A percentile compares a stretch with the other conserved stretches of the same genome.
phyloP scores from a whole-genome alignment of 2,329 filamentous ascomycete genomes.

The Cordyceps cateniannulata region DNA sequence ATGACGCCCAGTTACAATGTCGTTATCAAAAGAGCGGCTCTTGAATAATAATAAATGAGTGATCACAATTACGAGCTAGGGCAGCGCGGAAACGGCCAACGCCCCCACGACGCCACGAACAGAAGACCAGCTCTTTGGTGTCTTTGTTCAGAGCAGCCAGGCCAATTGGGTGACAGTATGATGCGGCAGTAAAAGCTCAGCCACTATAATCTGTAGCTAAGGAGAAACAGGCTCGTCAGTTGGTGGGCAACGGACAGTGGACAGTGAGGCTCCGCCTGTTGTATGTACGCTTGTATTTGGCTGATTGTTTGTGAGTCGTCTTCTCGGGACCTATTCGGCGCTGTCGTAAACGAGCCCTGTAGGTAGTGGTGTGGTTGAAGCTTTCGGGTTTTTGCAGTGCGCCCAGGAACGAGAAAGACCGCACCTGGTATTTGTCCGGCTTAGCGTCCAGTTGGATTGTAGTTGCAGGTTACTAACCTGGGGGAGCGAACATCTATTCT shows the following conservation, averaged over 20 bases:
- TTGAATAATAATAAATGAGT: no score
- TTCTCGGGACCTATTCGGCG: background rate
- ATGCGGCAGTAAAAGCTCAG: no score
- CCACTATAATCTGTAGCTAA: no score
- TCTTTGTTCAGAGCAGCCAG: no score
- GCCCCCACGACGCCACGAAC: no score
- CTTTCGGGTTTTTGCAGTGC: background rate
- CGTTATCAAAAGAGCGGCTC: no score
- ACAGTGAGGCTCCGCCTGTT: background rate
- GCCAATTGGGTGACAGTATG: background rate
- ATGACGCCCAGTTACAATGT: no score
- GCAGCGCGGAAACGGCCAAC: no score
- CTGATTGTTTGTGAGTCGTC: background rate
- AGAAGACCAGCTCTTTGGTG: no score
- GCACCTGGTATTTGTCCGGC: background rate
- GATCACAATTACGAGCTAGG: no score
- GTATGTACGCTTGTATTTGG: background rate
- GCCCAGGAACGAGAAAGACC: background rate
- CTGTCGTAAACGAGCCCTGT: background rate
- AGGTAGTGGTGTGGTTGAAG: no score
- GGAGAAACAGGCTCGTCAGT: background rate
- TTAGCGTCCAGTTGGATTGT: background rate
- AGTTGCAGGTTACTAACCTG: background rate
- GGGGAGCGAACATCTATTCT: background rate
- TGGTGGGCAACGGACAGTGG: background rate